Evolutionary conservation across 2,329 filamentous ascomycete genomes (phyloP), one percentile per base, ranked within the genome.

Genomic region (Graphilbum sp.): DNA sequence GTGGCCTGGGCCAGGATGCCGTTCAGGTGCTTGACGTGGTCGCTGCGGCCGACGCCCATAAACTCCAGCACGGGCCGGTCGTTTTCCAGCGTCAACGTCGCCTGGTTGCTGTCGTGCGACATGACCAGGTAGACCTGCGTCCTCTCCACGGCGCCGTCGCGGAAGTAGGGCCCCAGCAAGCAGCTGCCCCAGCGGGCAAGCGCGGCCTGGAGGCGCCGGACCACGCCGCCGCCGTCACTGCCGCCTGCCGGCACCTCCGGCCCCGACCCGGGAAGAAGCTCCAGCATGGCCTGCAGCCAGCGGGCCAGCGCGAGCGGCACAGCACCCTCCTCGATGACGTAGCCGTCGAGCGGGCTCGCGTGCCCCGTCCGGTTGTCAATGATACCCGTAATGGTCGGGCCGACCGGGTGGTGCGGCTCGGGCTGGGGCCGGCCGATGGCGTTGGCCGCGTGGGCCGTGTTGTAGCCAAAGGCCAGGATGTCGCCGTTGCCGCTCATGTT

Each of bases 401-500:
- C 74, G 9, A 72, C 57, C 0, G 71, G 71, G 31, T 64, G 60
- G 34, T 67, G 63, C 0, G 62, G 57, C 9, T 61, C 60, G 3
- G 69, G 66, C n/a, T 56, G 54, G 2, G 62, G 52, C 12, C 55
- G 59, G 7, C 72, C 75, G 35, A 78, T 63, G 15, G 62, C 61
- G 47, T 78, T 76, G 32, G 69, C 66, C 13, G 63, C 54, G 5
- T 66, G 54, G 32, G 77, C 59, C 2, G 64, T 72, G 50, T 78
- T 75, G 49, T 77, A 78, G 3, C 69, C 74, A 51, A 79, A 79
- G 3, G 66, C 68, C 15, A 79, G 51, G 47, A 79, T 72, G 45
- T 79, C 75, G 3, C 75, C 75, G 46, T 80, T 80, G 3, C 75
- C 75, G 46, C 70, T 73, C 64, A 76, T 76, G 40, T 66, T 65